These are phyloP conservation scores for Oryza meyeriana DNA, from an alignment of 176 grass and related monocot species.

Conservation along the genomic window DNA sequence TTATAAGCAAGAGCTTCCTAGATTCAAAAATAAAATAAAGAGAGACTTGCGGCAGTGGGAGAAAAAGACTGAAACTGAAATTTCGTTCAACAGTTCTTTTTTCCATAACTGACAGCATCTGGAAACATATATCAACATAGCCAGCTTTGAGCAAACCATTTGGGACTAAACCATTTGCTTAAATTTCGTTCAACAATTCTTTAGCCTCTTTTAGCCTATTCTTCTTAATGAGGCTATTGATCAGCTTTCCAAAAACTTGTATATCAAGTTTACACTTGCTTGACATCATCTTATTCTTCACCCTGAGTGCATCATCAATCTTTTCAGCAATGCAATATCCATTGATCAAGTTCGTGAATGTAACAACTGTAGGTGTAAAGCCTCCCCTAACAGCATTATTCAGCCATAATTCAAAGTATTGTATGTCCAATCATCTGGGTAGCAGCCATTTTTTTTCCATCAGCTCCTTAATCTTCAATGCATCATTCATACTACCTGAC, in stretches of 20 bases:
- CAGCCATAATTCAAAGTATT: constrained; percentile 47
- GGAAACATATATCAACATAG: constrained; percentile 52
- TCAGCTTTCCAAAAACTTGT: constrained; percentile 44
- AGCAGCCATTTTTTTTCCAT: constrained; percentile 51
- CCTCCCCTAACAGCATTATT: constrained; percentile 42
- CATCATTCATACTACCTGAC: constrained; percentile 35
- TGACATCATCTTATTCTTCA: constrained; percentile 50
- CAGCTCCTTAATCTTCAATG: constrained; percentile 40
- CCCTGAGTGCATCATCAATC: constrained; percentile 52
- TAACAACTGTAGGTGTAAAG: constrained; percentile 46
- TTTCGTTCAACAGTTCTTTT: constrained; percentile 32
- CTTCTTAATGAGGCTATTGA: constrained; percentile 52
- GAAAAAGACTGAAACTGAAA: neutral
- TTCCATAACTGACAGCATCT: constrained; percentile 69
- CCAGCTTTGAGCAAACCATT: constrained; percentile 65
- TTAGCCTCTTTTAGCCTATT: constrained; percentile 52
- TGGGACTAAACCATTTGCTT: constrained; percentile 47
- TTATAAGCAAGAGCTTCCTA: neutral
- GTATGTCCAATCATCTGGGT: constrained; percentile 55
- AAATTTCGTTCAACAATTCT: constrained; percentile 46
- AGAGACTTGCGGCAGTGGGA: neutral
- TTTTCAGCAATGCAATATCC: constrained; percentile 55
- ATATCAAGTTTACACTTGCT: constrained; percentile 54
- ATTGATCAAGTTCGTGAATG: constrained; percentile 61
- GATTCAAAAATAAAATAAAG: neutral